Evolutionary conservation across 139 green algal species (phyloP).

Genomic region (Asterochloris erici): DNA sequence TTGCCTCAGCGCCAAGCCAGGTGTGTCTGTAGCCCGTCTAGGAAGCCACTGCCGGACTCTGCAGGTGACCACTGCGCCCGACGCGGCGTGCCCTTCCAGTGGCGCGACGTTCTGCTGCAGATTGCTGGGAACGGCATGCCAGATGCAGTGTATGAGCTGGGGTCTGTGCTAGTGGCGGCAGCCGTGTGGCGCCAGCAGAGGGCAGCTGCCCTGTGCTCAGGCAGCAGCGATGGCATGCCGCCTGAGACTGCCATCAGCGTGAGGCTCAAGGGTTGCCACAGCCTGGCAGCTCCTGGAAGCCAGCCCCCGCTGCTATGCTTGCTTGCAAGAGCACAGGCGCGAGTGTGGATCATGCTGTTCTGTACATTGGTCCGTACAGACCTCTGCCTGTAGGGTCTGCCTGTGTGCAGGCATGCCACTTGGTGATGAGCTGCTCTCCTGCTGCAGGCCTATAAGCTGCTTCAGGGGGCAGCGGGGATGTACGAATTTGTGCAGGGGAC

Average conservation of each 20-base stretch:
- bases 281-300: background rate
- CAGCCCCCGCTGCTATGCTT: background rate
- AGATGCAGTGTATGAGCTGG: constrained; percentile 26
- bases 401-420: background rate
- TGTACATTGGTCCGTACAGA: no score
- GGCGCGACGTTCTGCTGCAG: constrained; percentile 17
- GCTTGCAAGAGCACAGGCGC: no score
- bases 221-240: background rate
- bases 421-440: background rate
- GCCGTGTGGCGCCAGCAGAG: constrained; percentile 19
- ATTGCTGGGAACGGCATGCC: background rate
- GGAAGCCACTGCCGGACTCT: constrained; percentile 5
- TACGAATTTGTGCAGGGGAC: constrained; percentile 13
- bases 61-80: background rate
- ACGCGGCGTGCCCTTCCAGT: background rate
- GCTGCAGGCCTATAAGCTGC: constrained; percentile 29
- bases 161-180: constrained; percentile 15
- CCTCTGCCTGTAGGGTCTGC: background rate
- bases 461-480: constrained; percentile 29
- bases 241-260: constrained; percentile 14
- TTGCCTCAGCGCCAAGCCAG: no score
- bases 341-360: no score
- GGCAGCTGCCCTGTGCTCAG: constrained; percentile 12
- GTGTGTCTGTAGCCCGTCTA: background rate
- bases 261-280: background rate